Conservation (phyloP, 306 rosid species). For the Lithocarpus polystachyus region DNA sequence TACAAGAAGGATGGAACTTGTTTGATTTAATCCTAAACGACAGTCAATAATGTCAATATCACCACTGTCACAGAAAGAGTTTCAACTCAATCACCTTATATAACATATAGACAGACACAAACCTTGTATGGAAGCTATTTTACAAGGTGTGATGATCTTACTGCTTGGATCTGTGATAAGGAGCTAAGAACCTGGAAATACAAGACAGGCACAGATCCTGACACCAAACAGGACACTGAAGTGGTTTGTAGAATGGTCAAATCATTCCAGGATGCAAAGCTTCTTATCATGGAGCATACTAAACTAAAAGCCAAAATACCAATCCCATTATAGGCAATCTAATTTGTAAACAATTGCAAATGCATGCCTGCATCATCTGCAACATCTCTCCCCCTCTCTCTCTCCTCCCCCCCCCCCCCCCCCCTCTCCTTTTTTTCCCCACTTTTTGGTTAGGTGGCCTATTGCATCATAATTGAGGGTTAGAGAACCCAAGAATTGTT, state of each 20-base stretch:
- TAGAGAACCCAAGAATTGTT: not conserved
- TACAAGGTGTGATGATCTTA: not conserved
- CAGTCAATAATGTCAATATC: not conserved
- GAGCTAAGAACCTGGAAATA: not conserved
- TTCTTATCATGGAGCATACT: not conserved
- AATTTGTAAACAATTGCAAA: not conserved
- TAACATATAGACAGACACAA: not conserved
- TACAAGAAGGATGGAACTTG: not conserved
- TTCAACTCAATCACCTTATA: not conserved
- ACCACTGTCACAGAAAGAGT: not conserved
- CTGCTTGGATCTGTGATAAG: not conserved
- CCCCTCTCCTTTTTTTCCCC: not conserved
- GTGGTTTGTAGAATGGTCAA: not conserved
- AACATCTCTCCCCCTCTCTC: not conserved
- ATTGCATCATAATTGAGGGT: not conserved
- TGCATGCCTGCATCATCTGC: not conserved
- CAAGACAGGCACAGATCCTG: not conserved
- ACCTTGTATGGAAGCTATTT: not conserved
- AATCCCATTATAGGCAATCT: too few species aligned
- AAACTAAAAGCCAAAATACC: not conserved
- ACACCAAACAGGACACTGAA: not conserved
- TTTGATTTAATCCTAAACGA: not conserved
- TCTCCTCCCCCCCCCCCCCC: too few species aligned
- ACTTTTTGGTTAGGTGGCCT: not conserved
- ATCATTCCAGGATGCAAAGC: not conserved